Evolutionary conservation across 1,284 basidiomycete species (phyloP), one percentile per base, ranked within the genome.

Genomic region (Malassezia arunalokei): DNA sequence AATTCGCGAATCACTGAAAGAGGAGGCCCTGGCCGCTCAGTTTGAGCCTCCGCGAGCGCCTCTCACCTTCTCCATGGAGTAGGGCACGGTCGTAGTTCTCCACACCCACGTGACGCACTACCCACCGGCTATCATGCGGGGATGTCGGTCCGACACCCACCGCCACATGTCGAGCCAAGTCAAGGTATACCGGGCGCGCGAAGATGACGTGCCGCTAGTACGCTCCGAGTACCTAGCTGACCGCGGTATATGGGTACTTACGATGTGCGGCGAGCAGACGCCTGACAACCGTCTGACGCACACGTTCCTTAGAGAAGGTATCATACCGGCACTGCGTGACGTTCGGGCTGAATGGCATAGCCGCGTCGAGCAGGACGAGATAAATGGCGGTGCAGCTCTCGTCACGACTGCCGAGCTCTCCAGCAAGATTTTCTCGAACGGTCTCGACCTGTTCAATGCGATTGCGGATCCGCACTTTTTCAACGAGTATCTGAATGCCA

Each of bases 271-370:
- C 39, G 54, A 58, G 11, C 57, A 68, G 40, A 73, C 68, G 8
- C 61, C 78, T 28, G 87, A 89, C 73, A 85, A 80, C 64, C 80
- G 86, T 12, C 75, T 88, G 39, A 84, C 83, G 0, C 76, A 78
- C 35, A 72, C 74, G 6, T 76, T 87, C 48, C 58, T 66, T 47
- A 77, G 79, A 49, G 73, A 77, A n/a, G 85, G 79, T 0, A 63
- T 88, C 28, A 77, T 79, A 52, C 83, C 84, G 17, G 84, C 86
- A 3, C 77, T 94, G 33, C 82, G 87, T 63, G 73, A 76, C 11
- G 84, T 92, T 8, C 87, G 92, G 73, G 74, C 76, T 20, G 79
- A 85, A 60, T 95, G 90, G 90, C 76, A 83, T 33, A 74, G 76
- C 24, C 57, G 62, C 50, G 53, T 64, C 14, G 43, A 43, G 6